Percentiles rank a stretch among this genome's conserved stretches.
These are phyloP conservation scores for Tricholomella constricta DNA, from an alignment of 768 basidiomycete species.

Conservation along the genomic window DNA sequence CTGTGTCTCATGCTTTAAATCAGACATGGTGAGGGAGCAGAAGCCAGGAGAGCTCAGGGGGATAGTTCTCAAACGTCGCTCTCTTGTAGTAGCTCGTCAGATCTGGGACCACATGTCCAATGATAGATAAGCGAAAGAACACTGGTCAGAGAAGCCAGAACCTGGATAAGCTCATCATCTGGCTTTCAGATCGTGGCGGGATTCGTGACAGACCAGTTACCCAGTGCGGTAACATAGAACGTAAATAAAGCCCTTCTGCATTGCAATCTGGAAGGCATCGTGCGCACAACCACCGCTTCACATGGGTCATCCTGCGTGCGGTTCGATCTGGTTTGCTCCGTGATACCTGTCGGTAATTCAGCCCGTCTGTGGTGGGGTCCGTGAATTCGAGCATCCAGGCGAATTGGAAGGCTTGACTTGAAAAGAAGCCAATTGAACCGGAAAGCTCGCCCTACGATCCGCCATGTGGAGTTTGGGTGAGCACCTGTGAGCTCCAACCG, in stretches of 20 bases:
- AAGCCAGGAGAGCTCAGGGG: conserved; percentile 24
- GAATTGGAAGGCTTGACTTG: not conserved
- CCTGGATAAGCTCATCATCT: conserved; percentile 3
- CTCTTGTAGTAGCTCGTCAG: conserved; percentile 31
- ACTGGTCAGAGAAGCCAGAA: not conserved
- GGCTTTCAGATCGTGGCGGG: conserved; percentile 10
- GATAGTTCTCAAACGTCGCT: not conserved
- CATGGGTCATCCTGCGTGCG: not conserved
- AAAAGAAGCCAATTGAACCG: not conserved
- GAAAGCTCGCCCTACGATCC: conserved; percentile 1
- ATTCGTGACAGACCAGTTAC: not conserved
- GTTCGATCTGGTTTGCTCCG: not conserved
- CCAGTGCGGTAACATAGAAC: not conserved
- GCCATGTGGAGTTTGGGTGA: conserved; percentile 1
- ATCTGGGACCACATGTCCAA: conserved; percentile 21
- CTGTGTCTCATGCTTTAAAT: conserved; percentile 27
- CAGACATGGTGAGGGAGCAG: conserved; percentile 33
- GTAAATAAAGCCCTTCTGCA: not conserved
- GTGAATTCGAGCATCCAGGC: not conserved
- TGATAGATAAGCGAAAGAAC: conserved; percentile 11
- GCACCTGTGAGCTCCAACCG: too few species aligned
- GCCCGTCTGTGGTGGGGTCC: not conserved
- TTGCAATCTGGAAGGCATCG: not conserved
- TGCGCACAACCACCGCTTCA: conserved; percentile 1
- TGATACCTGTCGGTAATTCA: not conserved